Conservation (phyloP, 331 rosid species). For the Erythrophleum ivorense region DNA sequence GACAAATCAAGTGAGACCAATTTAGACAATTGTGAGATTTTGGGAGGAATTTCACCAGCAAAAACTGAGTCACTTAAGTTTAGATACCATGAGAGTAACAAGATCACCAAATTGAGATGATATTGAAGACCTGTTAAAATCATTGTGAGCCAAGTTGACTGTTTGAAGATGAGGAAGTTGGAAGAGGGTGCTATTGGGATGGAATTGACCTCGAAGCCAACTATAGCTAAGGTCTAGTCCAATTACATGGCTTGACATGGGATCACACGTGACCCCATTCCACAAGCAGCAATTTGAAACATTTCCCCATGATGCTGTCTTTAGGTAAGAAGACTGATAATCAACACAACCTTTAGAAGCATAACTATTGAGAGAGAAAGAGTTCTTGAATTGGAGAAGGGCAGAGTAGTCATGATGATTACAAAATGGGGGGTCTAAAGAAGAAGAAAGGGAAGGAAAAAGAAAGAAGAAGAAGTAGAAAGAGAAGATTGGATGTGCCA, state of each 20-base stretch:
- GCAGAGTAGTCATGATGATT: neutral
- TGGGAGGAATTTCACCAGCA: neutral
- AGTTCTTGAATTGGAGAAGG: neutral
- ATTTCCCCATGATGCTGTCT: neutral
- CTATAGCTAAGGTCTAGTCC: neutral
- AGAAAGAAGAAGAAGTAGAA: neutral
- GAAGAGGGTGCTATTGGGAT: neutral
- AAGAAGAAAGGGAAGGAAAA: neutral
- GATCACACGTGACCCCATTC: neutral
- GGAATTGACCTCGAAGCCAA: neutral
- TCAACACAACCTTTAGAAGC: no score
- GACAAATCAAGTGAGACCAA: conserved; percentile 1
- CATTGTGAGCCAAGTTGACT: neutral
- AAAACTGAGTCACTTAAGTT: neutral
- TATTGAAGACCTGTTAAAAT: neutral
- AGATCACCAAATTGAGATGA: conserved; percentile 18
- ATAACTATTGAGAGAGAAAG: no score
- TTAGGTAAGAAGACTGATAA: neutral
- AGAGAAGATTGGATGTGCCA: neutral
- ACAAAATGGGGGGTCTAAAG: neutral
- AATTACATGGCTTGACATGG: neutral
- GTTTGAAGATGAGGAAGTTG: neutral
- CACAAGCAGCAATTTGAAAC: neutral
- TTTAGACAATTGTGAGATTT: conserved; percentile 30
- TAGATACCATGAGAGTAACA: neutral